Conservation (phyloP, 75 land plant species). For the Picea sitchensis region DNA sequence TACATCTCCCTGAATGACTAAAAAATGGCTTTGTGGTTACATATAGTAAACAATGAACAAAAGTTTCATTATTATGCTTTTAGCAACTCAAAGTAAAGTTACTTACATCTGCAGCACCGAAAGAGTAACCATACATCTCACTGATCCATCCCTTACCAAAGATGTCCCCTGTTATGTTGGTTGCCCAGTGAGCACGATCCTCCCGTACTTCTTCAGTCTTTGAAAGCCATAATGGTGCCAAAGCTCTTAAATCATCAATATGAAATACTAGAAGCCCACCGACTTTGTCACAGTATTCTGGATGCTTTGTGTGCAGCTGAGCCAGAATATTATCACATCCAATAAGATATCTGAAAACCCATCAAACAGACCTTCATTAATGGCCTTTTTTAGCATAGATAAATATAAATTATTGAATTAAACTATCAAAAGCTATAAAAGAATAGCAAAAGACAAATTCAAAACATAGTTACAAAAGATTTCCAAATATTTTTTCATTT, state of each 20-base stretch:
- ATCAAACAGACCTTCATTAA: background rate
- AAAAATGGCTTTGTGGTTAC: background rate
- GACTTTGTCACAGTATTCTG: slow-evolving; percentile 95
- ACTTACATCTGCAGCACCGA: slow-evolving; percentile 95
- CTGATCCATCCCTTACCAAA: slow-evolving; percentile 94
- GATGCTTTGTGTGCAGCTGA: slow-evolving; percentile 82
- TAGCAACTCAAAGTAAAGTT: background rate
- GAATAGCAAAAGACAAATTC: background rate
- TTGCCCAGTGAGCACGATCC: slow-evolving; percentile 87
- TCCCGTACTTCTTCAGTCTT: slow-evolving; percentile 94
- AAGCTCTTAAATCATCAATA: slow-evolving; percentile 83
- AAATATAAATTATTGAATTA: background rate
- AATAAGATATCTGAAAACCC: slow-evolving; percentile 63
- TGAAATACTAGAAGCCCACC: slow-evolving; percentile 94
- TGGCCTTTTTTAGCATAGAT: background rate
- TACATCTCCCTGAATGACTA: background rate
- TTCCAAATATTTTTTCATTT: background rate
- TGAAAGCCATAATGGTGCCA: slow-evolving; percentile 96
- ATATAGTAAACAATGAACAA: background rate
- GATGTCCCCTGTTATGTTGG: slow-evolving; percentile 92
- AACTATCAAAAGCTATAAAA: background rate
- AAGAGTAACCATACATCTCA: slow-evolving; percentile 99
- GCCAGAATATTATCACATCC: slow-evolving; percentile 96
- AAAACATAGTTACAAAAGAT: background rate
- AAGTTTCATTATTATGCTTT: background rate